Conservation (phyloP, 2,329 filamentous ascomycete genomes). For the Aspergillus neoniger region DNA sequence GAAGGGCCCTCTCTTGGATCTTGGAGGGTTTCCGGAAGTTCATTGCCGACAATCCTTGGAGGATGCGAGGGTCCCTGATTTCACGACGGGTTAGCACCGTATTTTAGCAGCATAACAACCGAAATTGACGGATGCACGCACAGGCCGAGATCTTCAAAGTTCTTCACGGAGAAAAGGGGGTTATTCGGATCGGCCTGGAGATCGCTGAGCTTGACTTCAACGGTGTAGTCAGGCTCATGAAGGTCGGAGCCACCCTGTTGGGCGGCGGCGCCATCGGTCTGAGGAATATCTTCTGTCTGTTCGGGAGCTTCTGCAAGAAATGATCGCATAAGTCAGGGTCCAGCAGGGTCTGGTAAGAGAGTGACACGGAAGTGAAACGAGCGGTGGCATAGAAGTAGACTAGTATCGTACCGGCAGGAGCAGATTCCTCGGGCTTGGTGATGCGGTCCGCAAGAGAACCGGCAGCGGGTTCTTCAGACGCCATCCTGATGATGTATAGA, state of each 20-base stretch:
- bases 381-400: constrained; percentile 18
- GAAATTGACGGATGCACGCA: constrained; percentile 50
- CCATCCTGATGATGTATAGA: constrained; percentile 32
- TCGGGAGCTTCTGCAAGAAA: constrained; percentile 14
- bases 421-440: constrained; percentile 42
- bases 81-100: neutral
- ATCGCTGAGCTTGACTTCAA: constrained; percentile 89
- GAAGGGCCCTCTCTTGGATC: constrained; percentile 93
- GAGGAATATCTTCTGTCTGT: constrained; percentile 22
- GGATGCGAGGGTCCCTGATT: constrained; percentile 61
- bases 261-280: constrained; percentile 45
- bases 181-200: constrained; percentile 83
- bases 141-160: constrained; percentile 84
- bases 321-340: constrained; percentile 20
- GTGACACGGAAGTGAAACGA: constrained; percentile 15
- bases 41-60: constrained; percentile 76
- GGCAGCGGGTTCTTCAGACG: constrained; percentile 39
- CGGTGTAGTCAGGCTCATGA: constrained; percentile 76
- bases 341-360: neutral
- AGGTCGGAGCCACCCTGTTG: constrained; percentile 53
- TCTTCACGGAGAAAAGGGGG: constrained; percentile 80
- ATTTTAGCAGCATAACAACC: neutral
- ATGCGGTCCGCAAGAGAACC: constrained; percentile 53
- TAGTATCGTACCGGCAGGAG: constrained; percentile 32
- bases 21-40: constrained; percentile 95